A percentile compares a stretch with the other conserved stretches of the same genome.
phyloP scores from a whole-genome alignment of 495 filamentous ascomycete genomes.

The Diplogelasinospora grovesii region DNA sequence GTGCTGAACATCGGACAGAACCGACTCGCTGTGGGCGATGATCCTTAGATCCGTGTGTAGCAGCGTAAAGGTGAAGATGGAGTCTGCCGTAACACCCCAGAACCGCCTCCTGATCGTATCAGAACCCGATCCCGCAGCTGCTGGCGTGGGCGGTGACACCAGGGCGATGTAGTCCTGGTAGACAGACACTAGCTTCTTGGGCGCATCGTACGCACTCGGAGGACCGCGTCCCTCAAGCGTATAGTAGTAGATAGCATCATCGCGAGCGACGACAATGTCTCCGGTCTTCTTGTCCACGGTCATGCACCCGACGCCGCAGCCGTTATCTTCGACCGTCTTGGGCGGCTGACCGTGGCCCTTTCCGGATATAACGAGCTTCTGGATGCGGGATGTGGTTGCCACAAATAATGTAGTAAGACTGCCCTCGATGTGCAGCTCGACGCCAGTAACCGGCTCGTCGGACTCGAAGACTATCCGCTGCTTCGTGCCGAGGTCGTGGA shows the following conservation, averaged over 20 bases:
- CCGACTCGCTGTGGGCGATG: slow-evolving; percentile 79
- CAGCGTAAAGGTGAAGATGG: slow-evolving; percentile 78
- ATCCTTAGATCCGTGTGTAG: slow-evolving; percentile 87
- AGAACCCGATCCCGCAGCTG: slow-evolving; percentile 48
- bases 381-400: slow-evolving; percentile 81
- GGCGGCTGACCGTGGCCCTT: slow-evolving; percentile 85
- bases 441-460: slow-evolving; percentile 90
- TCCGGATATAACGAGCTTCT: slow-evolving; percentile 79
- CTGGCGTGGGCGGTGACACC: slow-evolving; percentile 63
- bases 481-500: slow-evolving; percentile 92
- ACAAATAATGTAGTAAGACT: slow-evolving; percentile 76
- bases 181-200: slow-evolving; percentile 73
- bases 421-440: slow-evolving; percentile 63
- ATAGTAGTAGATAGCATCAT: slow-evolving; percentile 94
- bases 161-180: slow-evolving; percentile 84
- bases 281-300: slow-evolving; percentile 69
- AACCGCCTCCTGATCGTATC: slow-evolving; percentile 51
- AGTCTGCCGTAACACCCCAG: slow-evolving; percentile 59
- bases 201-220: slow-evolving; percentile 82
- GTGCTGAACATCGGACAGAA: slow-evolving; percentile 69
- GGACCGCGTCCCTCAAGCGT: slow-evolving; percentile 76
- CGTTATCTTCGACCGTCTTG: slow-evolving; percentile 76
- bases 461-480: slow-evolving; percentile 95
- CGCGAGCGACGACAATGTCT: slow-evolving; percentile 81
- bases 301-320: slow-evolving; percentile 91